These are phyloP conservation scores for Aspergillus sp. DNA, from an alignment of 2,329 filamentous ascomycete species.

Conservation along the genomic window DNA sequence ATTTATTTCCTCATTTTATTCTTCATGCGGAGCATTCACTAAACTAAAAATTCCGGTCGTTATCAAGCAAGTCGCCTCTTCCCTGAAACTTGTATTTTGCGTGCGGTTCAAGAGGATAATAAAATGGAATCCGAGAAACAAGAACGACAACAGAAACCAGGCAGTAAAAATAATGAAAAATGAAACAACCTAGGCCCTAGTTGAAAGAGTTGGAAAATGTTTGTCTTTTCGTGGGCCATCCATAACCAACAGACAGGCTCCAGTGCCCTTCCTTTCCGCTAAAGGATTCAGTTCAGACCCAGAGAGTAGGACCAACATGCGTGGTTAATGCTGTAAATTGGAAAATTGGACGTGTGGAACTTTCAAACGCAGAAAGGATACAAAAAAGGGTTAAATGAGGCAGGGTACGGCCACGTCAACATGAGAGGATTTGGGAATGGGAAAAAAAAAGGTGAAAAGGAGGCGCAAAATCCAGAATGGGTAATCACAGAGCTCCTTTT, in stretches of 20 bases:
- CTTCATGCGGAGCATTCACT: neutral
- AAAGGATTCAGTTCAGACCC: neutral
- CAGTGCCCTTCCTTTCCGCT: neutral
- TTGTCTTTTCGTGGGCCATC: neutral
- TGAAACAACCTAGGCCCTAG: neutral
- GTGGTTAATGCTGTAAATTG: neutral
- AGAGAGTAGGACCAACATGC: neutral
- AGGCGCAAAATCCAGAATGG: neutral
- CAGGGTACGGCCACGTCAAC: neutral
- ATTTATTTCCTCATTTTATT: neutral
- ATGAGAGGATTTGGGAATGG: neutral
- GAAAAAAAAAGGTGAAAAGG: neutral
- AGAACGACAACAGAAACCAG: neutral
- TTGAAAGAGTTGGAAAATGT: neutral
- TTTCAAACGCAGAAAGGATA: neutral
- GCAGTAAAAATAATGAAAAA: neutral
- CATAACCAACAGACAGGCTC: neutral
- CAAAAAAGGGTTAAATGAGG: neutral
- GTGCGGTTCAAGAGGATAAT: neutral
- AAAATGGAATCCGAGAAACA: neutral
- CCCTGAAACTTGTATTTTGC: neutral
- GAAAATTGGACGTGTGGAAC: neutral
- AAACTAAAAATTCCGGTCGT: neutral
- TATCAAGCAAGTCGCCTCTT: neutral
- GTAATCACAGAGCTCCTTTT: constrained; percentile 39